Base-by-base conservation (phyloP, 2,329 filamentous ascomycete genomes). In the Stachybotrys chartarum region DNA sequence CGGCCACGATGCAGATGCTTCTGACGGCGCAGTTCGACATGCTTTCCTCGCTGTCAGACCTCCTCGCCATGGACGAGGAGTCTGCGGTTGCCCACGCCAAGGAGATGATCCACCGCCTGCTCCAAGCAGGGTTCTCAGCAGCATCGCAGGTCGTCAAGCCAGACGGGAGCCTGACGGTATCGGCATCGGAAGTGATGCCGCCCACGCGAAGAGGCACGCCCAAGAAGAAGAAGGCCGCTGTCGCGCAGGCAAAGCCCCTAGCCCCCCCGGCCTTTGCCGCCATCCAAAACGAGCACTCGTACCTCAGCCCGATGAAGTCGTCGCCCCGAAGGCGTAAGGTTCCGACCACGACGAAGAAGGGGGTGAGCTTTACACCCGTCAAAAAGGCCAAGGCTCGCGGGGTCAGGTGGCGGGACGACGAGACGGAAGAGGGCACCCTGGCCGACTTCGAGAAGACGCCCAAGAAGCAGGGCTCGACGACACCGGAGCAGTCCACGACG, bases 371-470 rank as follows among this genome's bases (percentile, higher is more conserved):
- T 66, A 91, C 91, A 1, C 91, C 91, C 0, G 86, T 86, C 58
- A 96, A 90, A 72, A 87, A 86, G 70, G 79, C 82, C 10, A 82
- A 85, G 55, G 91, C 91, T 71, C 83, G 92, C 57, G 86, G 81
- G 50, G 93, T 99, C 6, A 84, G 93, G 60, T 99, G 94, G 94
- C 86, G 90, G 56, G 94, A 97, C 64, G 94, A 97, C 64, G 90
- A 83, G 65, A 75, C 87, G 2, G 88, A 95, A 66, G 85, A 93
- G 53, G 92, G 91, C 30, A 86, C 87, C 1, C 75, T 97, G 55
- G 91, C 89, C 11, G 94, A 97, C 68, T 97, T 93, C 67, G 90
- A 93, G 66, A 90, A 91, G 72, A 97, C 93, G 3, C 93, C 94
- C 1, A 82, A 91, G 69, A 88, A 86, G 66, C 70, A 80, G 8